Conservation (phyloP, 2,329 filamentous ascomycete species). For the Arthroderma sp. region DNA sequence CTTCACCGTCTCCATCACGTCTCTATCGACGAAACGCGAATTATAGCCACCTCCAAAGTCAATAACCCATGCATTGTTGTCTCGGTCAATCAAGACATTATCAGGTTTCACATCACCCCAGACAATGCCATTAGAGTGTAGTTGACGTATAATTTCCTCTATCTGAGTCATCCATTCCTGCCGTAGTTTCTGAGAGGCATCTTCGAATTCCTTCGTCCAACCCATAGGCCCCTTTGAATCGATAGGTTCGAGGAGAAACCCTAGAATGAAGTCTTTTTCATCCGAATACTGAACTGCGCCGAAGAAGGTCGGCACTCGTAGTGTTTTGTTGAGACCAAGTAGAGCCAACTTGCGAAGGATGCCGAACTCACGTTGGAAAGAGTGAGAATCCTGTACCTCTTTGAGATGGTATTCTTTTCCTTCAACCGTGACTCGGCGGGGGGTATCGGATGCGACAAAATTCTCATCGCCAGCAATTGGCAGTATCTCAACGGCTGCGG, state of each 20-base stretch:
- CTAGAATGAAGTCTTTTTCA: not conserved
- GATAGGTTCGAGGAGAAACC: not conserved
- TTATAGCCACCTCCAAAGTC: conserved; percentile 19
- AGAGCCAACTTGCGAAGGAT: not conserved
- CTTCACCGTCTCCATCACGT: not conserved
- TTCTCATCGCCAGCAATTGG: too few species aligned
- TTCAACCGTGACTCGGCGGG: too few species aligned
- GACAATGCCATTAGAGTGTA: conserved; percentile 15
- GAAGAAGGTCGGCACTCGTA: not conserved
- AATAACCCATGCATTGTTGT: conserved; percentile 17
- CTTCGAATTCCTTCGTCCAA: not conserved
- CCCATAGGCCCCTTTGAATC: not conserved
- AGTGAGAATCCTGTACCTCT: too few species aligned
- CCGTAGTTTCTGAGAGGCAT: not conserved
- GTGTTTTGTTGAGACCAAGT: not conserved
- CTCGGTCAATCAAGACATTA: conserved; percentile 20
- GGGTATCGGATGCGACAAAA: too few species aligned
- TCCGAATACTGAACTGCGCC: not conserved
- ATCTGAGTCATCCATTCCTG: not conserved
- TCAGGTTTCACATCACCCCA: conserved; percentile 22
- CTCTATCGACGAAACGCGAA: not conserved
- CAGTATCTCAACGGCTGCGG: too few species aligned
- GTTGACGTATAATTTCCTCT: not conserved
- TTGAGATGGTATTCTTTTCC: too few species aligned
- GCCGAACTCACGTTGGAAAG: too few species aligned